These are phyloP conservation scores for Thalassiosira livingstoniorum DNA, from an alignment of 352 stramenopile genomes.

Conservation along the genomic window DNA sequence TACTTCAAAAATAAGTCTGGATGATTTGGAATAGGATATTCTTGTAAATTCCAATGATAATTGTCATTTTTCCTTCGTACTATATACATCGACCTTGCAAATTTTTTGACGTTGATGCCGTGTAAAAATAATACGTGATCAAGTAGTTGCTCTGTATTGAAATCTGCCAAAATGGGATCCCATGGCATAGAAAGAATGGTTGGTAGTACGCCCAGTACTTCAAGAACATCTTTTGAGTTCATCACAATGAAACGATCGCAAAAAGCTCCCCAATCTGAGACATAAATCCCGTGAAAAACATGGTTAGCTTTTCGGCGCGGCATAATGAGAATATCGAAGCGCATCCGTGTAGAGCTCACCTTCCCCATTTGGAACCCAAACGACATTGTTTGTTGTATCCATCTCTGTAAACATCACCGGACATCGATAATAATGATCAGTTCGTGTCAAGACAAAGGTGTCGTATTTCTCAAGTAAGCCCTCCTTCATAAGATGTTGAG, in stretches of 20 bases:
- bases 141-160: constrained; percentile 35
- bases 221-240: constrained; percentile 8
- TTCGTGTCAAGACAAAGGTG: constrained; percentile 64
- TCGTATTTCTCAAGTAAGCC: constrained; percentile 49
- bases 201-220: constrained; percentile 34
- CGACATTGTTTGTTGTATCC: constrained; percentile 13
- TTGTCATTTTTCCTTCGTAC: constrained; percentile 36
- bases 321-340: no score
- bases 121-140: constrained; percentile 17
- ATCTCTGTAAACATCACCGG: constrained; percentile 35
- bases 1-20: constrained; percentile 53
- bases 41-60: constrained; percentile 35
- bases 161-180: constrained; percentile 5
- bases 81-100: constrained; percentile 65
- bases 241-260: constrained; percentile 53
- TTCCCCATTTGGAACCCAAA: constrained; percentile 56
- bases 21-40: constrained; percentile 14
- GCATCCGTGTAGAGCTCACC: no score
- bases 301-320: no score
- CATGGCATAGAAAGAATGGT: constrained; percentile 5
- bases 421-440: constrained; percentile 69
- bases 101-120: constrained; percentile 19
- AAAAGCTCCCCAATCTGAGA: constrained; percentile 50
- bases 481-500: constrained; percentile 30
- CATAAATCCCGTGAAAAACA: no score